phyloP scores from a whole-genome alignment of 2,329 filamentous ascomycete genomes.

The Fusarium marasasianum region DNA sequence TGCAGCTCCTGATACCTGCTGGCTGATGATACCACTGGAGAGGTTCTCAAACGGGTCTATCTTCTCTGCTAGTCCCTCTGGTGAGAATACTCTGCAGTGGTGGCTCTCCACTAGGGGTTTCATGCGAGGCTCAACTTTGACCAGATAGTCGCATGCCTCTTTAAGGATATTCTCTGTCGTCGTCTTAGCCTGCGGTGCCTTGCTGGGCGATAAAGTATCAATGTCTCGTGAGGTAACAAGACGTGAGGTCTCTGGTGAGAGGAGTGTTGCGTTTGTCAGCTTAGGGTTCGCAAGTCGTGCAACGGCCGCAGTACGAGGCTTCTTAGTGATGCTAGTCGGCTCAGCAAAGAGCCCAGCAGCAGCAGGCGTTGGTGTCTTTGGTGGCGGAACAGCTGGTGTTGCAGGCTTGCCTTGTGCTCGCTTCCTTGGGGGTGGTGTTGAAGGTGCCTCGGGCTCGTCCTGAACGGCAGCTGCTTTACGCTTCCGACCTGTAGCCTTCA shows the following conservation, averaged over 20 bases:
- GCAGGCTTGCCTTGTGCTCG: slow-evolving; percentile 35
- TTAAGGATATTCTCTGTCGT: slow-evolving; percentile 79
- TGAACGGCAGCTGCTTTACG: slow-evolving; percentile 45
- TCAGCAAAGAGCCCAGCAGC: slow-evolving; percentile 53
- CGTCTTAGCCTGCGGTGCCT: slow-evolving; percentile 47
- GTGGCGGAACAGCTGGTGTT: slow-evolving; percentile 44
- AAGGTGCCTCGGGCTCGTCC: slow-evolving; percentile 38
- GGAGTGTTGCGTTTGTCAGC: slow-evolving; percentile 73
- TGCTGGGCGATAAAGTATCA: slow-evolving; percentile 58
- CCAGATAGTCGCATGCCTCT: slow-evolving; percentile 78
- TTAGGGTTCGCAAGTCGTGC: slow-evolving; percentile 70
- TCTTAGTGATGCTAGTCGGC: slow-evolving; percentile 46
- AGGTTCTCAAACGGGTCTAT: slow-evolving; percentile 90
- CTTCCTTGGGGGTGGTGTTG: slow-evolving; percentile 48
- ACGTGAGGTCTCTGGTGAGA: slow-evolving; percentile 76
- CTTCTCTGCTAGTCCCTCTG: slow-evolving; percentile 82
- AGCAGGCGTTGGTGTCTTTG: slow-evolving; percentile 59
- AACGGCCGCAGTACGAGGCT: slow-evolving; percentile 53
- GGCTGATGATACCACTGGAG: slow-evolving; percentile 88
- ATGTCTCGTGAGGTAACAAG: slow-evolving; percentile 63
- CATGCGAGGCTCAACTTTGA: slow-evolving; percentile 77
- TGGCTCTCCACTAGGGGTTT: slow-evolving; percentile 77
- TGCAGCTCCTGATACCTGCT: slow-evolving; percentile 94
- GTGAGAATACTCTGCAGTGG: slow-evolving; percentile 81
- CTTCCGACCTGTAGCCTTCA: slow-evolving; percentile 45